phyloP scores from a whole-genome alignment of 768 basidiomycete species.

The Erythrobasidium yunnanense region DNA sequence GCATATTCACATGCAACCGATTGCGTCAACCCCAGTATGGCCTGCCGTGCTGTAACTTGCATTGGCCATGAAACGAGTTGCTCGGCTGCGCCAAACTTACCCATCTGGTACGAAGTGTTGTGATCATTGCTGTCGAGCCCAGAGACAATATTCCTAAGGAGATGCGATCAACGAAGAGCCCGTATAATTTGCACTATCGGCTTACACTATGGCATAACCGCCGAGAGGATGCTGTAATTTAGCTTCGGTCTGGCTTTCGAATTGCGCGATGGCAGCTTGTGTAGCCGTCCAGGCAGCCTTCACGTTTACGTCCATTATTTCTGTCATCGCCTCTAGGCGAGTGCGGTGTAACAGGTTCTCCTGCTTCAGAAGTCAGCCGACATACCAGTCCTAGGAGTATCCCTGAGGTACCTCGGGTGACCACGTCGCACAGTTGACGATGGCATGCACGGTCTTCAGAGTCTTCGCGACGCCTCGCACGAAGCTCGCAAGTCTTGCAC shows the following conservation, averaged over 20 bases:
- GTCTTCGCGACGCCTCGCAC: constrained; percentile 2
- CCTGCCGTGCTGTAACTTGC: constrained; percentile 1
- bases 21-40: constrained; percentile 4
- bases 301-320: constrained; percentile 3
- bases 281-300: constrained; percentile 12
- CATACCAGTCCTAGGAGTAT: not conserved
- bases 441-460: constrained; percentile 9
- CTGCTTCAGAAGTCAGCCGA: not conserved
- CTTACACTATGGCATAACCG: constrained; percentile 24
- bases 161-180: not conserved
- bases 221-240: not conserved
- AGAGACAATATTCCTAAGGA: not conserved
- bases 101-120: not conserved
- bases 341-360: constrained; percentile 13
- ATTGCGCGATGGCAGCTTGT: constrained; percentile 9
- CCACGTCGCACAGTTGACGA: constrained; percentile 21
- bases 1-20: constrained; percentile 15
- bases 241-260: constrained; percentile 14
- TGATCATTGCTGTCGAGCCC: constrained; percentile 12
- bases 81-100: not conserved
- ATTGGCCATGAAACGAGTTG: not conserved
- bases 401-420: constrained; percentile 7
- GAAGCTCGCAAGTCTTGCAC: not conserved
- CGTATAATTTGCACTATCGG: not conserved
- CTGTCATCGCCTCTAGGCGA: not conserved